Base-by-base conservation (phyloP, 176 grass and related monocot species). In the Raddia guianensis region DNA sequence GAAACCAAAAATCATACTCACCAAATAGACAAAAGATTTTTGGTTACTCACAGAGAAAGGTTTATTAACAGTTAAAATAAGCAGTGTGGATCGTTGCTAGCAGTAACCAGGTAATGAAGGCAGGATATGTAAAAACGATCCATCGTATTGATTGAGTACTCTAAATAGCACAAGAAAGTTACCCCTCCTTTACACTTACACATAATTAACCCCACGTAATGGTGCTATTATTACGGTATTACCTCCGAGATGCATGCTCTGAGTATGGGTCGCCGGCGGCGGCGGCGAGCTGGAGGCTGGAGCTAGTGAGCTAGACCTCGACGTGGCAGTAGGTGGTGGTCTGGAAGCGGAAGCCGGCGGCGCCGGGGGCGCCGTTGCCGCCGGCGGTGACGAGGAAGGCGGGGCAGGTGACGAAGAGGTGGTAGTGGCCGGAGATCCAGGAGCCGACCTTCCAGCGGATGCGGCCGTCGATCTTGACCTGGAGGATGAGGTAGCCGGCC, bases 361-460 rank as follows among this genome's bases (percentile, higher is more conserved):
- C 89, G 3, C 76, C 75, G 0, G 20, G 67, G 0, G 51, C 65
- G 13, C 83, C 74, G 18, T 87, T 87, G 33, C 83, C 84, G 2
- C 85, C 69, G n/a, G 11, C 18, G 18, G 83, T 73, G 14, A 82
- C 45, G 34, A 97, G 57, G 66, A 94, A 88, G 0, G 87, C 94
- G 8, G 87, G 91, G 83, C 94, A 97, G 0, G 81, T 92, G 51
- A 88, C 91, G 42, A 81, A 82, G 12, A 97, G 90, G 32, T 88
- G 91, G 74, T 94, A 90, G 52, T 70, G 42, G 1, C 91, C 87
- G 5, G 89, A 97, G 77, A 86, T 90, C 94, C 91, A 97, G 27
- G 79, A 77, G 1, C 91, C 94, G 6, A 94, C 89, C 66, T 97
- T 97, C 91, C 94, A 97, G 15, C 87, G 8, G 14, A 97, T 71